Percentiles rank a stretch among this genome's conserved stretches.
These are phyloP conservation scores for Pneumocystis canis DNA, from an alignment of 1,139 yeast species.

Conservation along the genomic window DNA sequence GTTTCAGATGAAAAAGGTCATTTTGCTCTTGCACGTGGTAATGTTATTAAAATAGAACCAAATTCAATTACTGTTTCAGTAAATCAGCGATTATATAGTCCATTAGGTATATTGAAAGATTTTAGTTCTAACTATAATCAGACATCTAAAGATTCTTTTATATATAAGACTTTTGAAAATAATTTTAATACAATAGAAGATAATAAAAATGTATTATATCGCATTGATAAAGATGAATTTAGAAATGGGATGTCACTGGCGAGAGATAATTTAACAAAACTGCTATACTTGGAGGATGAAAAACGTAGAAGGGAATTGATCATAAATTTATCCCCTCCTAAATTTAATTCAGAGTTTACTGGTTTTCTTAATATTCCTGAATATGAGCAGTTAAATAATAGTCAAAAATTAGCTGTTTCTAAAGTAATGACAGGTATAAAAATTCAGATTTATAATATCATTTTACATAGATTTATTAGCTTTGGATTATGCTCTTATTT, in stretches of 20 bases:
- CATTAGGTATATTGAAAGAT: slow-evolving; percentile 29
- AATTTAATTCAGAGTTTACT: slow-evolving; percentile 21
- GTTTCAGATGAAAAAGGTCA: slow-evolving; percentile 73
- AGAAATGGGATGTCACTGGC: slow-evolving; percentile 64
- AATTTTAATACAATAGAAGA: slow-evolving; percentile 2
- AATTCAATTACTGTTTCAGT: slow-evolving; percentile 32
- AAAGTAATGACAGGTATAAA: slow-evolving; percentile 33
- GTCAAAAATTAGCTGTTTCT: slow-evolving; percentile 56
- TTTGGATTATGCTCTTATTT: slow-evolving; percentile 59
- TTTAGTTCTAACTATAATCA: slow-evolving; percentile 37
- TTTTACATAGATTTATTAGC: slow-evolving; percentile 23
- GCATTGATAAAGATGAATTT: slow-evolving; percentile 73
- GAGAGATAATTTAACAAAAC: slow-evolving; percentile 54
- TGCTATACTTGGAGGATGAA: slow-evolving; percentile 50
- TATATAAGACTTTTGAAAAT: slow-evolving; percentile 13
- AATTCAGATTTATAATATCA: neutral
- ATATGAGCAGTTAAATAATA: slow-evolving; percentile 37
- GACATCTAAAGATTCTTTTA: slow-evolving; percentile 35
- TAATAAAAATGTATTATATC: slow-evolving; percentile 26
- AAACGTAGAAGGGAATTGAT: slow-evolving; percentile 38
- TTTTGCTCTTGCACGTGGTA: slow-evolving; percentile 56
- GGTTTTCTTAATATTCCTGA: neutral
- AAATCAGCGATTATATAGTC: slow-evolving; percentile 37
- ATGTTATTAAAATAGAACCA: slow-evolving; percentile 32
- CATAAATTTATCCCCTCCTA: slow-evolving; percentile 44